Evolutionary conservation across 2,329 filamentous ascomycete genomes (phyloP), one percentile per base, ranked within the genome.

Genomic region (Colletotrichum phormii): DNA sequence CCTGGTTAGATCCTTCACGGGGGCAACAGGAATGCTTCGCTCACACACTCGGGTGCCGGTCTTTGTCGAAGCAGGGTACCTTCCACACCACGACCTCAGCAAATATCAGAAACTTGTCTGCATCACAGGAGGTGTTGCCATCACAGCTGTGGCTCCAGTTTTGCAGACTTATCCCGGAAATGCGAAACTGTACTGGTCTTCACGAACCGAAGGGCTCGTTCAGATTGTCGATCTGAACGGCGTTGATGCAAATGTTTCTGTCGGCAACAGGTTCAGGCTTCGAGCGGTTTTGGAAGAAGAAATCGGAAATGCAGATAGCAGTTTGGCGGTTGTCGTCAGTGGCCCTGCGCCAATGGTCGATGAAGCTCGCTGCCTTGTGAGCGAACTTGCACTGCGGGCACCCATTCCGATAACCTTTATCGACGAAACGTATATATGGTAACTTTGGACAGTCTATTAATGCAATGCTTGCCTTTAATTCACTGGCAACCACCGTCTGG

Each of bases 71-170:
- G 64, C 64, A 7, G 46, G 37, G 18, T 62, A 67, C 22, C 2
- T 67, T 12, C 64, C 64, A 7, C 49, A 67, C 13, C 57, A 46
- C 11, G 57, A 67, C 22, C 22, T 67, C 0, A 54, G 13, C 5
- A 42, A 54, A 1, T 67, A 54, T 24, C 55, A 67, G 24, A 62
- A 15, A 1, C 57, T 67, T 0, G 3, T 67, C 15, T 67, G 64
- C 7, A 54, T 67, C 24, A 24, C 62, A 18, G 64, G 64, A 22
- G 55, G 64, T 8, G 64, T 67, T 18, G 42, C 64, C 2, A 67
- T 67, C 9, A 67, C 64, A 5, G 55, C 64, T 6, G 15, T 63
- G 3, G 24, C 59, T 8, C 59, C 33, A 31, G 49, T 42, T 37
- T 1, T 15, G 13, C 12, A 60, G 54, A 29, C 58, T 4, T 61